Evolutionary conservation across 495 filamentous ascomycete genomes (phyloP), one percentile per base, ranked within the genome.

Genomic region (Hypoxylon perforatum): DNA sequence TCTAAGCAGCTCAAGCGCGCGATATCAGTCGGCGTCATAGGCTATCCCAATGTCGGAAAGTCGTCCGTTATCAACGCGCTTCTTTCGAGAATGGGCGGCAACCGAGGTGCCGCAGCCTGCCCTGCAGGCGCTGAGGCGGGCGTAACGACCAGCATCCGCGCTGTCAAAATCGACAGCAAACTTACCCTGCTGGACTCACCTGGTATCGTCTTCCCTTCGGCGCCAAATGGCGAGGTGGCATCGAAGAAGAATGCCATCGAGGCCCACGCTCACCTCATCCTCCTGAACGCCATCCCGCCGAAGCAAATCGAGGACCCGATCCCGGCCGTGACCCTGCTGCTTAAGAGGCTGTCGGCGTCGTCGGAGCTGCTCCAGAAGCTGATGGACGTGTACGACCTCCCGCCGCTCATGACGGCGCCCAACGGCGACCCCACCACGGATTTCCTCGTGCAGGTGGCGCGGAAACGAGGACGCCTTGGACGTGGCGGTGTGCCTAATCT

Each of bases 31-130:
- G 94, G 94, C 66, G 90, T 98, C 46, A 94, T 98, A 71, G 94
- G 94, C 41, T 97, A 97, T 79, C 94, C 94, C 61, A 98, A 98
- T 77, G 94, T 97, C 63, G 94, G 94, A 75, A 98, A 98, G 78
- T 96, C 92, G 14, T 96, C 93, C 46, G 92, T 98, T 63, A 97
- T 98, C 85, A 98, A 98, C 75, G 91, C 92, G 8, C 88, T 98
- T 35, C 91, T 91, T 4, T 88, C 92, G 30, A 89, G 92, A 45
- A 80, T 97, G 30, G 90, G 91, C 63, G 87, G 89, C 63, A 87
- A 88, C 59, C 77, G 71, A 70, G 81, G 83, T 38, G 75, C 76
- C 35, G 85, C 86, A 18, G 91, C 92, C 28, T 97, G 93, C 75
- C 93, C 94, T 0, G 90, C 90, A 1, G 94, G 94, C 22, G 93